Evolutionary conservation across 73 alveolate genomes (phyloP).

Genomic region (Paramecium pentaurelia): DNA sequence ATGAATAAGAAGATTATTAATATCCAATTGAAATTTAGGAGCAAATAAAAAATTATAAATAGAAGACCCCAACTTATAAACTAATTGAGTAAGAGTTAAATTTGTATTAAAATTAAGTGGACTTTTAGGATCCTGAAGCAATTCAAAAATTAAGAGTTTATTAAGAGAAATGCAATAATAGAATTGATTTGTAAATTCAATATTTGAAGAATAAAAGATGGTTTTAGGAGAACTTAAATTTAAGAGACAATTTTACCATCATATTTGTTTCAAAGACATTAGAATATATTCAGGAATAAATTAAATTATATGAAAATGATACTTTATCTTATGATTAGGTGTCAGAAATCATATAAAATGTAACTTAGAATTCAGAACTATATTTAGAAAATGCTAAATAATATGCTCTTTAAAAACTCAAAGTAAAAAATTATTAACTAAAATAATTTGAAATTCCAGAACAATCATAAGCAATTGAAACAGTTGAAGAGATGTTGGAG

Average conservation of each 20-base stretch:
- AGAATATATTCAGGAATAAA: neutral
- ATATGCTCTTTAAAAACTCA: neutral
- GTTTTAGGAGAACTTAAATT: slow-evolving; percentile 6
- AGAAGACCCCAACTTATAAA: neutral
- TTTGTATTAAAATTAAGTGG: neutral
- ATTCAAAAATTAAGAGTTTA: neutral
- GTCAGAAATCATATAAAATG: neutral
- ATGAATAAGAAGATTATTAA: neutral
- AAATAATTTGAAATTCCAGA: slow-evolving; percentile 5
- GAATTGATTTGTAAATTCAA: neutral
- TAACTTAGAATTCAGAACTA: neutral
- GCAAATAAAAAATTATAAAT: neutral
- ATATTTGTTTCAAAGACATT: neutral
- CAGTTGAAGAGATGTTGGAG: neutral
- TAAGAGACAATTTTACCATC: neutral
- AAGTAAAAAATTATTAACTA: neutral
- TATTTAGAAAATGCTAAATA: neutral
- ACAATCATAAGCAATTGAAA: neutral
- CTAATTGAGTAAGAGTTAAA: neutral
- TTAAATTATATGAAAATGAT: neutral
- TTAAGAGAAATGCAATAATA: neutral
- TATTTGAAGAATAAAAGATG: slow-evolving; percentile 21
- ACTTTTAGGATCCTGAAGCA: neutral
- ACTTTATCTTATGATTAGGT: neutral
- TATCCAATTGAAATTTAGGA: neutral